Percentiles rank a stretch among this genome's conserved stretches.
phyloP scores from a whole-genome alignment of 768 basidiomycete genomes.

The Suillus variegatus region DNA sequence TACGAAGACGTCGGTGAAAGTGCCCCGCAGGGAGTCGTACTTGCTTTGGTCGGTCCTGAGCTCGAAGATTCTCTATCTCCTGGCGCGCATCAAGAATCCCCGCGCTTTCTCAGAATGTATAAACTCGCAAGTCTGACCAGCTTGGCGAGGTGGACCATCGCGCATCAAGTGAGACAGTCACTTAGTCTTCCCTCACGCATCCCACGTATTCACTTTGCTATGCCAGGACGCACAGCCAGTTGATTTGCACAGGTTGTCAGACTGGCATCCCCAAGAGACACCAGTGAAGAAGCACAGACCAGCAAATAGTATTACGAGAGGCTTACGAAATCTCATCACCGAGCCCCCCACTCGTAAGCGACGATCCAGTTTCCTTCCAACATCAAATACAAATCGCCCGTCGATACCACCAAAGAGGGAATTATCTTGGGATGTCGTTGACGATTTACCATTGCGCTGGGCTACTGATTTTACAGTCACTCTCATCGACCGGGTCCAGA shows the following conservation, averaged over 20 bases:
- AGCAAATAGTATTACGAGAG: constrained; percentile 60
- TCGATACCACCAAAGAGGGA: constrained; percentile 41
- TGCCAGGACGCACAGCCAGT: constrained; percentile 60
- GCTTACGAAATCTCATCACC: constrained; percentile 61
- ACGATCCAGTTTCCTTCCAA: constrained; percentile 31
- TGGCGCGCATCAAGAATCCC: constrained; percentile 54
- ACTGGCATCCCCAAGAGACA: constrained; percentile 53
- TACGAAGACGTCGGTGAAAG: constrained; percentile 55
- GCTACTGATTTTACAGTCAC: constrained; percentile 83
- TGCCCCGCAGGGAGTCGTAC: constrained; percentile 70
- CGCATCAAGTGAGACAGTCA: constrained; percentile 55
- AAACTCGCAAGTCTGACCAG: constrained; percentile 74
- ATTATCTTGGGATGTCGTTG: constrained; percentile 72
- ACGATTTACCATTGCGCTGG: constrained; percentile 76
- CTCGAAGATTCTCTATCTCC: constrained; percentile 41
- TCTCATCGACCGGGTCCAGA: constrained; percentile 69
- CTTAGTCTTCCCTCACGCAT: constrained; percentile 10
- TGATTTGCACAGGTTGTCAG: constrained; percentile 53
- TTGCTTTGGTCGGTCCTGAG: constrained; percentile 72
- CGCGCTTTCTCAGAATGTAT: constrained; percentile 76
- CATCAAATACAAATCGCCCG: constrained; percentile 27
- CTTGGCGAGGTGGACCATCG: constrained; percentile 72
- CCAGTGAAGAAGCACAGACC: constrained; percentile 48
- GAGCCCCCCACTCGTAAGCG: constrained; percentile 36
- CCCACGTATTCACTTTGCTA: neutral